These are phyloP conservation scores for Chalaropsis ovoidea DNA, from an alignment of 2,329 filamentous ascomycete genomes.

Conservation along the genomic window DNA sequence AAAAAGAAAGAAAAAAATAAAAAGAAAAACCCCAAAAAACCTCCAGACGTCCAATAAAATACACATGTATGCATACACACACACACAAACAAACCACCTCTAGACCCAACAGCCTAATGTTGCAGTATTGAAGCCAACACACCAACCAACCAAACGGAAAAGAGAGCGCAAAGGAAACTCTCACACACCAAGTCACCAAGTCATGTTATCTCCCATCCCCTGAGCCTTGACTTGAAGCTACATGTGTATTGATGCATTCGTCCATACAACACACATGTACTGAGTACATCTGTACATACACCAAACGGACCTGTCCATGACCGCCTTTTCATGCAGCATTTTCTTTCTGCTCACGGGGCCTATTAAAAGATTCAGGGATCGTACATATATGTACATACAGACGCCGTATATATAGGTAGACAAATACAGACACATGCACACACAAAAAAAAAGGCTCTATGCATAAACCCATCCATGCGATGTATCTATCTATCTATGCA, in stretches of 20 bases:
- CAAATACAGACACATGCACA: not conserved
- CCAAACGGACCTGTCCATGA: not conserved
- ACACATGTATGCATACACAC: not conserved
- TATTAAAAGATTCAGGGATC: not conserved
- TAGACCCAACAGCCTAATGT: too few relatives aligned
- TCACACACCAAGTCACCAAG: too few relatives aligned
- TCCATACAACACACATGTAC: not conserved
- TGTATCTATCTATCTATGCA: too few relatives aligned
- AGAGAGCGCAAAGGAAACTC: too few relatives aligned
- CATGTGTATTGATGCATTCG: not conserved
- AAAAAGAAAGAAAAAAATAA: not conserved
- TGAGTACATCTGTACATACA: not conserved
- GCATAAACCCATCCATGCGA: not conserved
- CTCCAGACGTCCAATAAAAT: too few relatives aligned
- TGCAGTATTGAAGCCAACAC: not conserved
- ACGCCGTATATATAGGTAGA: not conserved
- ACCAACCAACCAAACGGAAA: not conserved
- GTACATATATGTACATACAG: not conserved
- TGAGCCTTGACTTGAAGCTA: not conserved
- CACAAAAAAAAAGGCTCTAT: too few relatives aligned
- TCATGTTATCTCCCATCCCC: not conserved
- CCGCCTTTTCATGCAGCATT: slow-evolving; percentile 8
- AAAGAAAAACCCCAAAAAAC: not conserved
- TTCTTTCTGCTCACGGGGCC: slow-evolving; percentile 7
- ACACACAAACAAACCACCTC: not conserved